Evolutionary conservation across 2,329 filamentous ascomycete genomes (phyloP).

Genomic region (Botrytis tulipae): DNA sequence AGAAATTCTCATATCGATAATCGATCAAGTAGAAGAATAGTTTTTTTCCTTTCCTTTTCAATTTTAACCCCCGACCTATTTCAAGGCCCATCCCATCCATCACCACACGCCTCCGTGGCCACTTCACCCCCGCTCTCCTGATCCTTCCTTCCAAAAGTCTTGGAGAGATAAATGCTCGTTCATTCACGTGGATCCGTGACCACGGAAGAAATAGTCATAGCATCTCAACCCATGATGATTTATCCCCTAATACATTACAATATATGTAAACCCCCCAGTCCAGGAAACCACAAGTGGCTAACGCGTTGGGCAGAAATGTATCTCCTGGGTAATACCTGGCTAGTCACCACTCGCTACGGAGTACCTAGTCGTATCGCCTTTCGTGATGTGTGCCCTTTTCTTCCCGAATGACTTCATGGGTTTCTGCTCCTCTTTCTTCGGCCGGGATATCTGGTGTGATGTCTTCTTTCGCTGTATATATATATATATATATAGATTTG

Average conservation of each 20-base stretch:
- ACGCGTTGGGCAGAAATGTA: not conserved
- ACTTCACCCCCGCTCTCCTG: not conserved
- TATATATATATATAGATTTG: too few relatives aligned
- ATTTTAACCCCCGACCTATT: not conserved
- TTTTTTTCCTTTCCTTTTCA: not conserved
- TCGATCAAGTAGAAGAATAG: not conserved
- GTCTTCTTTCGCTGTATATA: not conserved
- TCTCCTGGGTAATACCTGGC: not conserved
- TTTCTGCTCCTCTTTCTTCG: not conserved
- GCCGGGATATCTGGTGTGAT: not conserved
- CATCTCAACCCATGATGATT: not conserved
- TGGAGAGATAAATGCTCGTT: not conserved
- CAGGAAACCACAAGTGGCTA: not conserved
- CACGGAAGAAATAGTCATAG: not conserved
- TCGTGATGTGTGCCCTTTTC: not conserved
- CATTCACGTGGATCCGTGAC: not conserved
- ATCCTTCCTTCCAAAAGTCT: not conserved
- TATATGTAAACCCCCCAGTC: not conserved
- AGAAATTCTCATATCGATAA: fast-evolving
- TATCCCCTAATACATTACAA: not conserved
- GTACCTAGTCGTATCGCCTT: not conserved
- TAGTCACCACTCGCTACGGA: not conserved
- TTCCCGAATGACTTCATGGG: not conserved
- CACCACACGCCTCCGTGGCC: not conserved
- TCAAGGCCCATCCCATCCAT: not conserved